Evolutionary conservation across 768 basidiomycete genomes (phyloP), one percentile per base, ranked within the genome.

Genomic region (Naematelia aurantialba): DNA sequence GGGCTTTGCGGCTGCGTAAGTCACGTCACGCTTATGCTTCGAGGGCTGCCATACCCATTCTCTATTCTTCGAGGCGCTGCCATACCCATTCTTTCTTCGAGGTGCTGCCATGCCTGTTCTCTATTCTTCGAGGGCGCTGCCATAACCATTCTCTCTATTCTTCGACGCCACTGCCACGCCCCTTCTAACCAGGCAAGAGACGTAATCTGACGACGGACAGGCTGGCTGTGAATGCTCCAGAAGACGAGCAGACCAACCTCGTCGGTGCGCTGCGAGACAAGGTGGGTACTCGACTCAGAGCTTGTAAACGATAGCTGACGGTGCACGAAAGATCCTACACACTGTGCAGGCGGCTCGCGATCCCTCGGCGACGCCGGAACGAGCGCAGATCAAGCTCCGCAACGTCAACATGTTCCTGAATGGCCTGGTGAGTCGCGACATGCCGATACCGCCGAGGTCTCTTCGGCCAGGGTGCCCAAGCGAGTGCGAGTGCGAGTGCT

Each of bases 211-310:
- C 45, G 19, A 11, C 26, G 29, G 22, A 4, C 5, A 86, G 90
- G 1, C 79, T 98, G 51, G 93, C 92, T 1, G 81, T 93, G 42
- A 89, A 79, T 60, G 76, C 91, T 12, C 84, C 84, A 49, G 81
- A 85, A 45, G 87, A 91, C 65, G 91, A 99, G 76, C 94, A 98
- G 74, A 88, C 89, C 63, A 80, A 85, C 46, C 82, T 99, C 48
- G 93, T 99, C 30, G 83, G 85, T 19, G 81, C 86, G 26, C 80
- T 97, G 46, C 85, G 92, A 58, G 94, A 97, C 74, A 93, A 96
- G 80, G 88, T 98, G 51, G 31, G 58, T 66, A 42, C n/a, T n/a
- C 57, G 42, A 26, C 26, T 31, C 19, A 26, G 26, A 10, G 22
- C 11, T 27, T 49, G 44, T 45, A 14, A 48, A 11, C 19, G 4